Evolutionary conservation across 2,329 filamentous ascomycete species (phyloP).

Genomic region (Colletotrichum kahawae): DNA sequence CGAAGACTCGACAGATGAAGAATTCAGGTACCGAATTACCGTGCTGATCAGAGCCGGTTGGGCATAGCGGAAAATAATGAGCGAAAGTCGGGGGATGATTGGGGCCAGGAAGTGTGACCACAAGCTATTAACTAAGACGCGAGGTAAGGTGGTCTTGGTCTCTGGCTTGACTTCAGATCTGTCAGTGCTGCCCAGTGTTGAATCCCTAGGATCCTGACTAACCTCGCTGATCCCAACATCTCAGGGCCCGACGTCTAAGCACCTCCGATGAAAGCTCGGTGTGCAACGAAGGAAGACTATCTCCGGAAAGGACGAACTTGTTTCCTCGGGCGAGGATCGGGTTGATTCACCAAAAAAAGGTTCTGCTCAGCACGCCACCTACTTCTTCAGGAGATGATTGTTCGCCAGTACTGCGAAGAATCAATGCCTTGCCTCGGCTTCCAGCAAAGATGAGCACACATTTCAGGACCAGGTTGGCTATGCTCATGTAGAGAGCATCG

Average conservation of each 20-base stretch:
- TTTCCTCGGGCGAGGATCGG: background rate
- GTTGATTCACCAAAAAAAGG: slow-evolving; percentile 13
- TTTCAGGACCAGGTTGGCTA: background rate
- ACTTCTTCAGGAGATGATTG: background rate
- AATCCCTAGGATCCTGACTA: background rate
- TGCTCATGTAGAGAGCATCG: background rate
- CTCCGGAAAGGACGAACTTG: background rate
- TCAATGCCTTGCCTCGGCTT: background rate
- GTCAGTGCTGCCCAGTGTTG: background rate
- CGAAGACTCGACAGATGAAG: background rate
- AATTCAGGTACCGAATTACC: background rate
- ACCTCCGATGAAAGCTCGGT: background rate
- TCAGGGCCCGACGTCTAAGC: background rate
- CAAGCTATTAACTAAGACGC: background rate
- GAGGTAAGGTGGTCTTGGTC: background rate
- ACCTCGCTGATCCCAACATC: slow-evolving; percentile 8
- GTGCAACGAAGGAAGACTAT: background rate
- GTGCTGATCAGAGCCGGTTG: background rate
- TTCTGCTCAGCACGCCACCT: background rate
- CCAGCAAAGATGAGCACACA: background rate
- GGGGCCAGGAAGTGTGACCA: background rate
- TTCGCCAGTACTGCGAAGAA: background rate
- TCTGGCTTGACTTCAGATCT: background rate
- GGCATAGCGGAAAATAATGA: slow-evolving; percentile 9
- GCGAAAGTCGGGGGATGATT: background rate